Evolutionary conservation across 75 land plant species (phyloP).

Genomic region (Sequoia sempervirens): DNA sequence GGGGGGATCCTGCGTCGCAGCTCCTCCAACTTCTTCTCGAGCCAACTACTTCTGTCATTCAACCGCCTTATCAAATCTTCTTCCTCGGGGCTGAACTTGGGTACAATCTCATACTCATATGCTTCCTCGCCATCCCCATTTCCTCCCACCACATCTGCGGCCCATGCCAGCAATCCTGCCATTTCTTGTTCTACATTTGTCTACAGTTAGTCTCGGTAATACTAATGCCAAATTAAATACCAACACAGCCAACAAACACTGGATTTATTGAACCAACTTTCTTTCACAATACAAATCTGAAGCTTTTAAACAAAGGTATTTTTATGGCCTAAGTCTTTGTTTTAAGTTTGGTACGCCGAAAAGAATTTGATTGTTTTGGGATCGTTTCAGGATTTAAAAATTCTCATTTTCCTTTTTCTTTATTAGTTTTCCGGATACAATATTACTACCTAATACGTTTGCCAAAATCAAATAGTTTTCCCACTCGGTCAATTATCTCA

Average conservation of each 20-base stretch:
- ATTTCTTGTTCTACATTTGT: not conserved
- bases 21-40: slow-evolving; percentile 32
- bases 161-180: slow-evolving; percentile 46
- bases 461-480: too few relatives aligned
- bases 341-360: too few relatives aligned
- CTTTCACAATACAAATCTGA: too few relatives aligned
- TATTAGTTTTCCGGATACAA: too few relatives aligned
- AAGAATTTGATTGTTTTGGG: too few relatives aligned
- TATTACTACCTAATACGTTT: too few relatives aligned
- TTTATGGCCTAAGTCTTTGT: too few relatives aligned
- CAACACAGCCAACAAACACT: not conserved
- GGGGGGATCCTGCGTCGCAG: slow-evolving; percentile 35
- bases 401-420: too few relatives aligned
- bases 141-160: slow-evolving; percentile 45
- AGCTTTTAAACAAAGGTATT: too few relatives aligned
- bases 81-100: slow-evolving; percentile 1
- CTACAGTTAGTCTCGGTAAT: too few relatives aligned
- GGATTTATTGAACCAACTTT: not conserved
- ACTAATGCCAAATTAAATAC: not conserved
- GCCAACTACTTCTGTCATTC: slow-evolving; percentile 18
- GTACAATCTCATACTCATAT: not conserved
- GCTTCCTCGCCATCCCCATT: slow-evolving; percentile 6
- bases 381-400: too few relatives aligned
- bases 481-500: too few relatives aligned
- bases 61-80: slow-evolving; percentile 14